Evolutionary conservation across 768 basidiomycete species (phyloP).

Genomic region (Clavaria fumosa): DNA sequence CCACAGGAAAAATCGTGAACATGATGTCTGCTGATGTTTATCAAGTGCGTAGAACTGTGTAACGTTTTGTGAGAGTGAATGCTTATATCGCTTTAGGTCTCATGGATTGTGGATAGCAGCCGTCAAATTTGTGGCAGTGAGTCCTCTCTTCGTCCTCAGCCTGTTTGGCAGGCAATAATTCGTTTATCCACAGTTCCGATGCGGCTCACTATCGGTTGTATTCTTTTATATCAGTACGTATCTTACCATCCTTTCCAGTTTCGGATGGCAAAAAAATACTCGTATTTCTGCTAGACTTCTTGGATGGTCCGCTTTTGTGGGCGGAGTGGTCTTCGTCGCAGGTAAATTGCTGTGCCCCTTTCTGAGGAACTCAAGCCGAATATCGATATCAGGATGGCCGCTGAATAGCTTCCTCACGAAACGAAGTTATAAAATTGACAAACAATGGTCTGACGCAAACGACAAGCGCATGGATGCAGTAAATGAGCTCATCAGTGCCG

Average conservation of each 20-base stretch:
- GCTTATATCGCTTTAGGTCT: conserved; percentile 19
- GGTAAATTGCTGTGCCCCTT: no score
- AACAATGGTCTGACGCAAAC: conserved; percentile 40
- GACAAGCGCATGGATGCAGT: conserved; percentile 69
- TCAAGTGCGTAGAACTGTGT: conserved; percentile 19
- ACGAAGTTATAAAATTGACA: conserved; percentile 43
- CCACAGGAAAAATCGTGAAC: conserved; percentile 81
- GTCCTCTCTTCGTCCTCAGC: no score
- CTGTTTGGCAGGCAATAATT: no score
- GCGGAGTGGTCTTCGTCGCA: conserved; percentile 51
- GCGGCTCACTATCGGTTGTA: conserved; percentile 55
- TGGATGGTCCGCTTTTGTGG: conserved; percentile 58
- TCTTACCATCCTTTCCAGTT: background rate
- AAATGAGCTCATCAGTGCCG: conserved; percentile 62
- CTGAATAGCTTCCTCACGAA: conserved; percentile 52
- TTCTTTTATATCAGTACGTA: conserved; percentile 63
- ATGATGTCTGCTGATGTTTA: conserved; percentile 75
- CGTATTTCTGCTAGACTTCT: conserved; percentile 31
- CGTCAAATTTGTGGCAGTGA: conserved; percentile 58
- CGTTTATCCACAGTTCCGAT: no score
- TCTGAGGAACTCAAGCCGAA: no score
- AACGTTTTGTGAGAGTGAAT: background rate
- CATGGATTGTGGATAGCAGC: conserved; percentile 35
- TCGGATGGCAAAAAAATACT: background rate
- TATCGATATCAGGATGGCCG: no score